Percentiles rank a stretch among this genome's conserved stretches.
Conservation (phyloP, 805 yeast species). For the Nakazawaea sp. region DNA sequence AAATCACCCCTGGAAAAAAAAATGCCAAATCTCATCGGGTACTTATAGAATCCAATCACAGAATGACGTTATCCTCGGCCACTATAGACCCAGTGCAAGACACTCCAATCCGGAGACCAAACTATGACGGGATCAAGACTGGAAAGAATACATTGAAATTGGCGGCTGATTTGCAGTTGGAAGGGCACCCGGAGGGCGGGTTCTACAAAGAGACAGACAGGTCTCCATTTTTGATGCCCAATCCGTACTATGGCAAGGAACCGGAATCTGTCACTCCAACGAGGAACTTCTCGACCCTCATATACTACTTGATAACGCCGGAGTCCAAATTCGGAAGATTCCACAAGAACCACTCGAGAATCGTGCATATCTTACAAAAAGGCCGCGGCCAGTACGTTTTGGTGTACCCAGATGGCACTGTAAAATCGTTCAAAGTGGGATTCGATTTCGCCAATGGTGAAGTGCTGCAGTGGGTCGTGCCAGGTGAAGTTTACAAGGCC, state of each 20-base stretch:
- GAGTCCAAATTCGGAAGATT: constrained; percentile 44
- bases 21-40: too few relatives aligned
- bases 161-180: constrained; percentile 27
- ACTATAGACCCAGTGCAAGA: constrained; percentile 20
- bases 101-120: constrained; percentile 17
- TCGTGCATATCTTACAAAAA: constrained; percentile 46
- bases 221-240: constrained; percentile 34
- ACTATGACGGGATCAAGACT: constrained; percentile 16
- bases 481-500: constrained; percentile 53
- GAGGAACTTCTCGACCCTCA: constrained; percentile 42
- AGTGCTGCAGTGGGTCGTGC: constrained; percentile 57
- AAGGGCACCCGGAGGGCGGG: constrained; percentile 50
- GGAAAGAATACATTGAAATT: constrained; percentile 21
- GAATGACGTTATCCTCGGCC: constrained; percentile 12
- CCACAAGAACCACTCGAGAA: constrained; percentile 44
- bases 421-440: constrained; percentile 47
- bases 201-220: constrained; percentile 52
- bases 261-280: constrained; percentile 17
- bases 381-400: constrained; percentile 52
- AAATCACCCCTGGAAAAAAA: background rate
- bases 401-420: constrained; percentile 40
- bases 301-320: constrained; percentile 45
- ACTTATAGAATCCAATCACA: too few relatives aligned
- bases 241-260: constrained; percentile 28
- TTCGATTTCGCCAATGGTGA: constrained; percentile 40